These are phyloP conservation scores for Ceratobasidium sp. DNA, from an alignment of 1,284 basidiomycete species.

Conservation along the genomic window DNA sequence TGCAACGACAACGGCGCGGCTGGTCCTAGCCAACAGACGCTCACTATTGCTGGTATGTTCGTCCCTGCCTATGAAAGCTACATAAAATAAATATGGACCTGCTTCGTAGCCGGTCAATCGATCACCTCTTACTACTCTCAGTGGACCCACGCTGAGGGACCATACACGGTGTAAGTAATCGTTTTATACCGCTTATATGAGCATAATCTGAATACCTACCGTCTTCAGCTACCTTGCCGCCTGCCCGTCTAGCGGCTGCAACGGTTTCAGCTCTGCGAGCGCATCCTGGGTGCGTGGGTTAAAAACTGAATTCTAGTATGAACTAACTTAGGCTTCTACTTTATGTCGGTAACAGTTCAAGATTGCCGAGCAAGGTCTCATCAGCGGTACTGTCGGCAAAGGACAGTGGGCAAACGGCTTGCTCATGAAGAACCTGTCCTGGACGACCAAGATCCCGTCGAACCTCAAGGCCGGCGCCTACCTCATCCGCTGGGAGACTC, in stretches of 20 bases:
- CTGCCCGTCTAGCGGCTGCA: slow-evolving; percentile 50
- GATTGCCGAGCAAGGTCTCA: slow-evolving; percentile 69
- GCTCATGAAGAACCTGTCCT: slow-evolving; percentile 60
- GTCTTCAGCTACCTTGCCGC: slow-evolving; percentile 48
- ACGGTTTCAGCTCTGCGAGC: slow-evolving; percentile 50
- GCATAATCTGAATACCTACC: background rate
- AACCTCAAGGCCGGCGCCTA: slow-evolving; percentile 46
- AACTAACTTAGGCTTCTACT: too few relatives aligned
- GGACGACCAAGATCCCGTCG: slow-evolving; percentile 47
- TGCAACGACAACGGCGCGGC: slow-evolving; percentile 46
- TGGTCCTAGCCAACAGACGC: slow-evolving; percentile 25
- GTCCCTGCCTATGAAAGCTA: too few relatives aligned
- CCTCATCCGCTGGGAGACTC: slow-evolving; percentile 47
- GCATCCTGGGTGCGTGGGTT: slow-evolving; percentile 19
- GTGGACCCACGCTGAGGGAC: slow-evolving; percentile 48
- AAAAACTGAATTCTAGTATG: too few relatives aligned
- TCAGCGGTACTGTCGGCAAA: slow-evolving; percentile 64
- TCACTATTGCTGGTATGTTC: slow-evolving; percentile 31
- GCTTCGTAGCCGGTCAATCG: slow-evolving; percentile 29
- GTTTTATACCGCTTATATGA: background rate
- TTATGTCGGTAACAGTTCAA: slow-evolving; percentile 62
- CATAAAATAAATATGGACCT: background rate
- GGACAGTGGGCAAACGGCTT: slow-evolving; percentile 66
- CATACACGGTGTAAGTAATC: slow-evolving; percentile 40
- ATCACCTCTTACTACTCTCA: slow-evolving; percentile 44